These are phyloP conservation scores for Phlebiopsis gigantea DNA, from an alignment of 768 basidiomycete genomes.

Conservation along the genomic window DNA sequence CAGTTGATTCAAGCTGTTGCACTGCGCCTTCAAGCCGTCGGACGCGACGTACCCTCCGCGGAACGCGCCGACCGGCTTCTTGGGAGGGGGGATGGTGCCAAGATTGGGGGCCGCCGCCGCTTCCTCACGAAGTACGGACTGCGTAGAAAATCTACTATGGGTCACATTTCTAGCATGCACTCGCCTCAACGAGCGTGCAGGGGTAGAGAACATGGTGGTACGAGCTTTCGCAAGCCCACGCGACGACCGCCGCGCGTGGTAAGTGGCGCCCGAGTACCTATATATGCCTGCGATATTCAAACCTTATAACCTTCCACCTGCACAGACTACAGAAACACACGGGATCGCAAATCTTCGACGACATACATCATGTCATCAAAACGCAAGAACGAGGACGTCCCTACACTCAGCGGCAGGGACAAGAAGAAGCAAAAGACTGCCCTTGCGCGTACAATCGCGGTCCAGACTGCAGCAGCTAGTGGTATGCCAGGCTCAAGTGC, in stretches of 20 bases:
- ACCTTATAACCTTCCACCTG: not conserved
- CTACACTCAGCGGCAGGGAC: constrained; percentile 33
- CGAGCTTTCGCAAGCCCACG: not conserved
- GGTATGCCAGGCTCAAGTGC: constrained; percentile 19
- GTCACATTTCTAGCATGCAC: constrained; percentile 16
- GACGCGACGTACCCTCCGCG: constrained; percentile 34
- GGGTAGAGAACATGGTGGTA: constrained; percentile 32
- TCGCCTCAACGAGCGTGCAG: constrained; percentile 25
- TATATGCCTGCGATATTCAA: not conserved
- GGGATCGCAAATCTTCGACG: not conserved
- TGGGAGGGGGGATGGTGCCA: constrained; percentile 50
- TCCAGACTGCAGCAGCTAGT: constrained; percentile 37
- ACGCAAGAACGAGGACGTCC: constrained; percentile 3
- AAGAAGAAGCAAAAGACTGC: constrained; percentile 67
- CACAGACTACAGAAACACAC: too few relatives aligned
- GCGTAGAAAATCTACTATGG: constrained; percentile 40
- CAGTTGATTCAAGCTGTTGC: not conserved
- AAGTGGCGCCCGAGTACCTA: not conserved
- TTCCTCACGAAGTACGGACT: constrained; percentile 39
- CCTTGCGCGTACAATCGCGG: constrained; percentile 60
- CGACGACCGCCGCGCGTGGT: not conserved
- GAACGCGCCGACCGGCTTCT: constrained; percentile 67
- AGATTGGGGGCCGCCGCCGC: constrained; percentile 37
- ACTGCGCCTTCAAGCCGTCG: not conserved
- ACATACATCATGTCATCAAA: not conserved